phyloP scores from a whole-genome alignment of 2,329 filamentous ascomycete genomes.

The Albophoma yamanashiensis region DNA sequence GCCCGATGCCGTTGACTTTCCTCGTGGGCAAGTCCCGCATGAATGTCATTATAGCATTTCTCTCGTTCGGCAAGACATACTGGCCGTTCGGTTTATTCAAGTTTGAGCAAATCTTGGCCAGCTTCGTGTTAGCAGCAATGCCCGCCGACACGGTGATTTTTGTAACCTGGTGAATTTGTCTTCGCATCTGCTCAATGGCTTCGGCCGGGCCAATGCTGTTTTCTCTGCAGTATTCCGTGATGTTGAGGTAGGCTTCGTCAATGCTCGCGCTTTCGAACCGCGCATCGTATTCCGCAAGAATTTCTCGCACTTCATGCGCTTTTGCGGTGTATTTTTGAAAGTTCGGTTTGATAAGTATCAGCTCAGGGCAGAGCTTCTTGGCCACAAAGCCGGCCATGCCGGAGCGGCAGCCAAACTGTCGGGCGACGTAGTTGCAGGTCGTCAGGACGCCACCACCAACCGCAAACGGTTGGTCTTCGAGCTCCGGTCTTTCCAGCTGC shows the following conservation, averaged over 20 bases:
- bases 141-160: conserved; percentile 87
- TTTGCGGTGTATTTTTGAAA: conserved; percentile 88
- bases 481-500: conserved; percentile 69
- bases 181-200: conserved; percentile 66
- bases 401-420: conserved; percentile 81
- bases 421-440: conserved; percentile 76
- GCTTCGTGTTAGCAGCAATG: conserved; percentile 83
- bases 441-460: conserved; percentile 63
- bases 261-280: conserved; percentile 89
- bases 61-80: conserved; percentile 62
- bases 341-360: conserved; percentile 74
- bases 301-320: conserved; percentile 72
- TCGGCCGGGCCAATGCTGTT: conserved; percentile 60
- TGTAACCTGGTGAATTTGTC: conserved; percentile 63
- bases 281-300: conserved; percentile 80
- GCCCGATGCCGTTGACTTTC: conserved; percentile 90
- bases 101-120: conserved; percentile 94
- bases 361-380: conserved; percentile 80
- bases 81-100: conserved; percentile 96
- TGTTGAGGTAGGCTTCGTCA: conserved; percentile 93
- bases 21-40: conserved; percentile 76
- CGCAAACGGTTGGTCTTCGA: conserved; percentile 80
- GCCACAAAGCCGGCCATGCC: conserved; percentile 97
- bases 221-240: conserved; percentile 72
- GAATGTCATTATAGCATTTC: conserved; percentile 68